Percentiles rank a stretch among this genome's conserved stretches.
These are phyloP conservation scores for Yarrowia sp. DNA, from an alignment of 805 yeast genomes.

Conservation along the genomic window DNA sequence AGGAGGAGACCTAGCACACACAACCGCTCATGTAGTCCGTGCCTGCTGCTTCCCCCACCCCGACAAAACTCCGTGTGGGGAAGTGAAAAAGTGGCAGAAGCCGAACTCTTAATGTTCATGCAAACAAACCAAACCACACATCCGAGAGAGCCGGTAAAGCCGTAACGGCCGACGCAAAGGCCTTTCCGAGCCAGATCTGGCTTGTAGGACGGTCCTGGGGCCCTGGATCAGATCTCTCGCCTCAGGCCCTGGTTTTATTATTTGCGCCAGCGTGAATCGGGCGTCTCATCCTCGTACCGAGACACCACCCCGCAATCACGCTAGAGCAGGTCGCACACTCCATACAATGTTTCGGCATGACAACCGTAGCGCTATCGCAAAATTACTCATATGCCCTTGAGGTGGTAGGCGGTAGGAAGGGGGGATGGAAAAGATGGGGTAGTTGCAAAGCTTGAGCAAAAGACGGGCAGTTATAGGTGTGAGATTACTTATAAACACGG, in stretches of 20 bases:
- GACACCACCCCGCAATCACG: conserved; percentile 27
- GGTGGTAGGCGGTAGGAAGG: not conserved
- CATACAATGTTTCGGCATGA: conserved; percentile 13
- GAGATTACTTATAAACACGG: too few relatives aligned
- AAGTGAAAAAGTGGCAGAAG: conserved; percentile 23
- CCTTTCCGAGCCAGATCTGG: too few relatives aligned
- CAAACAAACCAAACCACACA: conserved; percentile 22
- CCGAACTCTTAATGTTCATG: conserved; percentile 31
- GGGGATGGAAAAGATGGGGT: not conserved
- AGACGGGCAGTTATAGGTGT: too few relatives aligned
- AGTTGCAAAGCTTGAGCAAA: too few relatives aligned
- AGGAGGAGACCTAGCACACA: too few relatives aligned
- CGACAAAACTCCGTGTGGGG: conserved; percentile 39
- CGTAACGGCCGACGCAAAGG: conserved; percentile 23
- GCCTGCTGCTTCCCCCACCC: not conserved
- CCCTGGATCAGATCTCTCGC: not conserved
- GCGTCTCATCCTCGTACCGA: not conserved
- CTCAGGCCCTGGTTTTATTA: not conserved
- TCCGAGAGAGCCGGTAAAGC: conserved; percentile 37
- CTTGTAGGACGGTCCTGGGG: too few relatives aligned
- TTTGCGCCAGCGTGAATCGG: not conserved
- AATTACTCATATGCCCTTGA: conserved; percentile 28
- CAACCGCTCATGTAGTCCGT: too few relatives aligned
- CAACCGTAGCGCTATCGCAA: conserved; percentile 11
- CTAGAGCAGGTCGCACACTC: not conserved